Evolutionary conservation across 1,284 basidiomycete species (phyloP).

Genomic region (Ustilago curta): DNA sequence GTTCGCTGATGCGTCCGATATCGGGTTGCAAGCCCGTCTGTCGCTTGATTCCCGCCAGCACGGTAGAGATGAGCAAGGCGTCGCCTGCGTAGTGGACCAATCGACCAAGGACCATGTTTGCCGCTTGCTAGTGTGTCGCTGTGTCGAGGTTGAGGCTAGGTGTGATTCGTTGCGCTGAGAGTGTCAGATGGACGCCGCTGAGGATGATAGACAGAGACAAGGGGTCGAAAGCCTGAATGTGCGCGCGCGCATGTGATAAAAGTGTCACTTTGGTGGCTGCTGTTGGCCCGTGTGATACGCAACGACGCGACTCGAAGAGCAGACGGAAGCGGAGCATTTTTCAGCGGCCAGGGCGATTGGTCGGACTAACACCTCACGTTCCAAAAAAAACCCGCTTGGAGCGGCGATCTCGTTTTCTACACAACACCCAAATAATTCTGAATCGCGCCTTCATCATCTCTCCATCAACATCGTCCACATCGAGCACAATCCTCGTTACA

Average conservation of each 20-base stretch:
- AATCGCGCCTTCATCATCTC: background rate
- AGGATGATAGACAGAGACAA: background rate
- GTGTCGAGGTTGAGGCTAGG: background rate
- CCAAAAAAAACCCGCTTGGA: background rate
- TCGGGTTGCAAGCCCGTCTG: constrained; percentile 71
- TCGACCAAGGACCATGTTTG: constrained; percentile 73
- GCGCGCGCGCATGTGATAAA: background rate
- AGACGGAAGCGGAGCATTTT: background rate
- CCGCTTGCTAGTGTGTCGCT: background rate
- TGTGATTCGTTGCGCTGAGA: too few species aligned
- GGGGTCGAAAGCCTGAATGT: background rate
- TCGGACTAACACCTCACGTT: background rate
- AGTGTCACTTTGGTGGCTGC: background rate
- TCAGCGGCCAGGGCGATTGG: background rate
- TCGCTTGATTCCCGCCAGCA: constrained; percentile 89
- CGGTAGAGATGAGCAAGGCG: constrained; percentile 85
- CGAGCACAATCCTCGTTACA: background rate
- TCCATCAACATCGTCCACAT: constrained; percentile 3
- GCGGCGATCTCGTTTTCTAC: constrained; percentile 10
- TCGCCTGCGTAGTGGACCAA: constrained; percentile 87
- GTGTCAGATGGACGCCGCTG: too few species aligned
- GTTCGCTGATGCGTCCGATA: constrained; percentile 71
- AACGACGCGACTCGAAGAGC: background rate
- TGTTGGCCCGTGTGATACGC: constrained; percentile 9
- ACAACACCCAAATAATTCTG: constrained; percentile 5